A percentile compares a stretch with the other conserved stretches of the same genome.
These are phyloP conservation scores for Helminthosporium solani DNA, from an alignment of 2,329 filamentous ascomycete species.

Conservation along the genomic window DNA sequence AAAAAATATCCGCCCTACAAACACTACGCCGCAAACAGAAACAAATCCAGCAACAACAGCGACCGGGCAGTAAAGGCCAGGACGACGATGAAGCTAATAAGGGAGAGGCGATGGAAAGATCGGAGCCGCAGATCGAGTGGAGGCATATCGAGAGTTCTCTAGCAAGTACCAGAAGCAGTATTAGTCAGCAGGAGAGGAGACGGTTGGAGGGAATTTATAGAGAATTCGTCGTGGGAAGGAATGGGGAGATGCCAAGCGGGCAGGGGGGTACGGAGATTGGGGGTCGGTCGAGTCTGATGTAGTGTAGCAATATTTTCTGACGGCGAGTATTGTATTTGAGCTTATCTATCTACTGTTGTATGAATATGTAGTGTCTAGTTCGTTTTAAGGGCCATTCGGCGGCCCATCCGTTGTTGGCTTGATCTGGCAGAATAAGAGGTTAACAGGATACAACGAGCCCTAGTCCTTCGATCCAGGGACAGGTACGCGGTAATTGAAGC, in stretches of 20 bases:
- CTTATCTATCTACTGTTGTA: too few species aligned
- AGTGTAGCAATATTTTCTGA: constrained; percentile 1
- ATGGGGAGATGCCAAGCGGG: constrained; percentile 92
- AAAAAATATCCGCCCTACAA: constrained; percentile 82
- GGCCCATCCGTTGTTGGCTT: too few species aligned
- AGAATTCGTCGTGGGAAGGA: constrained; percentile 90
- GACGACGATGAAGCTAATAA: constrained; percentile 22
- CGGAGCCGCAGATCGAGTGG: constrained; percentile 82
- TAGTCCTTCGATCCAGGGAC: too few species aligned
- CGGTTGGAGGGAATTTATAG: constrained; percentile 79
- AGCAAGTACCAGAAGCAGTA: constrained; percentile 75
- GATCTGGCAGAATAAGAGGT: too few species aligned
- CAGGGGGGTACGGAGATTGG: constrained; percentile 91
- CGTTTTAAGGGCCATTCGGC: too few species aligned
- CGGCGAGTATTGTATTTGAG: too few species aligned
- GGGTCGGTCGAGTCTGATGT: constrained; percentile 92
- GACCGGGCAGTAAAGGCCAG: constrained; percentile 19
- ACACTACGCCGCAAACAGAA: constrained; percentile 65
- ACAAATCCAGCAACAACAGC: constrained; percentile 40
- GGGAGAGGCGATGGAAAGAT: constrained; percentile 45
- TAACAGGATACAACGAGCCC: too few species aligned
- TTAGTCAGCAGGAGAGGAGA: constrained; percentile 73
- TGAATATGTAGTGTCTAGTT: too few species aligned
- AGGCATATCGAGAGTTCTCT: constrained; percentile 78
- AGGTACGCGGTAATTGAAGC: too few species aligned